Conservation (phyloP, 2,329 filamentous ascomycete genomes). For the Ophiostoma sp. region DNA sequence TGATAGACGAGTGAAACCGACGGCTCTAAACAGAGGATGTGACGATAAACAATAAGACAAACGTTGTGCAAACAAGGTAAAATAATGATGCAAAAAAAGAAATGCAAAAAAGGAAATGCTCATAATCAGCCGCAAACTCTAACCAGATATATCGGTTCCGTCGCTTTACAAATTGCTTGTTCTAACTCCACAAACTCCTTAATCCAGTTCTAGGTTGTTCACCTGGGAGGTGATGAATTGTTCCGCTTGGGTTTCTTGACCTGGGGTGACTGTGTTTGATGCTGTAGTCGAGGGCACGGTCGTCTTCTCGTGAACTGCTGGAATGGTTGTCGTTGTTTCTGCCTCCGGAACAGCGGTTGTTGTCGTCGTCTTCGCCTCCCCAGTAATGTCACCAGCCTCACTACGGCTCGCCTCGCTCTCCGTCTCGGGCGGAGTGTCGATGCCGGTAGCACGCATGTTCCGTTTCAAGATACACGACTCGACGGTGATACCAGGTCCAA, state of each 20-base stretch:
- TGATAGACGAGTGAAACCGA: background rate
- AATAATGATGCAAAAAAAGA: background rate
- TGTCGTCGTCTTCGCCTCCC: slow-evolving; percentile 16
- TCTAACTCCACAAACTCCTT: background rate
- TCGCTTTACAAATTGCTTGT: background rate
- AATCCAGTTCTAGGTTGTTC: slow-evolving; percentile 38
- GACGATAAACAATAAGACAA: background rate
- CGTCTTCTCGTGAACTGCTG: background rate
- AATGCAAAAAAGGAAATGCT: background rate
- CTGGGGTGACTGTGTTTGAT: background rate
- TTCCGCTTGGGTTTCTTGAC: slow-evolving; percentile 26
- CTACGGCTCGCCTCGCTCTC: slow-evolving; percentile 51
- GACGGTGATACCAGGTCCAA: slow-evolving; percentile 67
- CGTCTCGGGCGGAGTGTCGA: slow-evolving; percentile 56
- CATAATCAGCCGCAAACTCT: too few relatives aligned
- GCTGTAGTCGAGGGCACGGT: background rate
- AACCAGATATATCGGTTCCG: background rate
- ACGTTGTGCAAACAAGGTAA: background rate
- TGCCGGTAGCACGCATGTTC: slow-evolving; percentile 40
- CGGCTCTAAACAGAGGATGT: background rate
- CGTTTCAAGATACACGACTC: slow-evolving; percentile 68
- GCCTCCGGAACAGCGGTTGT: background rate
- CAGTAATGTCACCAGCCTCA: slow-evolving; percentile 42
- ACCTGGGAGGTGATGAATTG: slow-evolving; percentile 38
- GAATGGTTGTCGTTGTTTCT: background rate